Conservation (phyloP, 495 filamentous ascomycete species). For the Eremomyces bilateralis region DNA sequence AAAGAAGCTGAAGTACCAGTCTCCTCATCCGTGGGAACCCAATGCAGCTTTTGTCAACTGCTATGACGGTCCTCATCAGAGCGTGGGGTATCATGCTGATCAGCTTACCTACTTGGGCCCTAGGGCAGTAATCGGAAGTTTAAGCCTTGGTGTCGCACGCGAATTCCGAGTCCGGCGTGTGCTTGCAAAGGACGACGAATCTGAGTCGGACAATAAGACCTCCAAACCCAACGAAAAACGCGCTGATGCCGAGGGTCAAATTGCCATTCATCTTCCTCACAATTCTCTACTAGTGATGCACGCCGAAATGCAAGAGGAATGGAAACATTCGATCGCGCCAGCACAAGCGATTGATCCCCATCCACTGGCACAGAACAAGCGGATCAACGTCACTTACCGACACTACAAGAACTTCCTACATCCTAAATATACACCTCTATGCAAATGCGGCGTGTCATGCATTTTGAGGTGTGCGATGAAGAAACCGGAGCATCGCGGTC, state of each 20-base stretch:
- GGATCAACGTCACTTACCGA: conserved; percentile 90
- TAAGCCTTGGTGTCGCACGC: conserved; percentile 71
- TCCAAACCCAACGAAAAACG: conserved; percentile 13
- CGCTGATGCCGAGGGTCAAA: conserved; percentile 52
- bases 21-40: conserved; percentile 47
- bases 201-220: conserved; percentile 11
- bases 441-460: conserved; percentile 44
- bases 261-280: conserved; percentile 79
- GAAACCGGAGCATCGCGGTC: conserved; percentile 48
- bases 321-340: conserved; percentile 57
- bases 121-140: conserved; percentile 63
- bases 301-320: conserved; percentile 68
- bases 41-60: conserved; percentile 91
- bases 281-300: conserved; percentile 91
- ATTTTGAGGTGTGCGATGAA: conserved; percentile 62
- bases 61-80: conserved; percentile 55
- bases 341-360: conserved; percentile 59
- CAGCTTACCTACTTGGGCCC: conserved; percentile 88
- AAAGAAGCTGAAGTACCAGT: conserved; percentile 59
- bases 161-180: conserved; percentile 76
- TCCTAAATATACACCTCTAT: conserved; percentile 42
- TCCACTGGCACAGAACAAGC: conserved; percentile 49
- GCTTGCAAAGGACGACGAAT: conserved; percentile 30
- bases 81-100: conserved; percentile 79
- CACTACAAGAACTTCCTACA: conserved; percentile 58